Base-by-base conservation (phyloP, 179 eudicot species). In the Camellia oleifera region DNA sequence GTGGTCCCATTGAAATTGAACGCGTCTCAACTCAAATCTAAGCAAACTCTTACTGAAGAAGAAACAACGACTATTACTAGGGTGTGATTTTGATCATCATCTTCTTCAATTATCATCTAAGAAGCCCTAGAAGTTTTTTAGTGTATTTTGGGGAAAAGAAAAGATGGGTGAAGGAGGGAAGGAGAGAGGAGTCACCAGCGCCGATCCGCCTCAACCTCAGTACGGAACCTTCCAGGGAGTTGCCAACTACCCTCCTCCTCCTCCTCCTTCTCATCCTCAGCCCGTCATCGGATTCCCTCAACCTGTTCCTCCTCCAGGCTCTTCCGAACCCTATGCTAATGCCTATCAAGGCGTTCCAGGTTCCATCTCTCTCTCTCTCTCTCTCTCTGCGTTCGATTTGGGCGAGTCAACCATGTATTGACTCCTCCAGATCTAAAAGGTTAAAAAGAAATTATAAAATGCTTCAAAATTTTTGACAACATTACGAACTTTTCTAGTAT, bases 211-310 rank as follows among this genome's bases (percentile, higher is more conserved):
- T 9, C 90, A 84, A 6, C 89, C 87, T 9, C 87, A 92, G 58
- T 94, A 94, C 64, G 97, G 98, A 9, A 93, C 98, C 12, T 95
- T 95, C 78, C 91, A 93, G 81, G 98, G 97, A 4, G 84, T 91
- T 8, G 89, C 91, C 8, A 85, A 85, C 80, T 84, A 86, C 65
- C 86, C 89, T 58, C 87, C 89, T 32, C 40, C 40, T 26, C 32
- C 32, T 32, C 40, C 40, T 32, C 40, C 40, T 32, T 1, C 40
- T 32, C 40, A 32, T 32, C 40, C 40, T 68, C 88, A 69, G 75
- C 88, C 92, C 69, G 91, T 84, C 7, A 78, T 84, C 67, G 97
- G 98, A 9, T 92, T 90, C 44, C 98, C 98, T 64, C 98, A 94
- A 78, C 97, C 95, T 4, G 89, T 85, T 52, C 94, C 97, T 8